Conservation (phyloP, 768 basidiomycete species). For the Clavulina sp. region DNA sequence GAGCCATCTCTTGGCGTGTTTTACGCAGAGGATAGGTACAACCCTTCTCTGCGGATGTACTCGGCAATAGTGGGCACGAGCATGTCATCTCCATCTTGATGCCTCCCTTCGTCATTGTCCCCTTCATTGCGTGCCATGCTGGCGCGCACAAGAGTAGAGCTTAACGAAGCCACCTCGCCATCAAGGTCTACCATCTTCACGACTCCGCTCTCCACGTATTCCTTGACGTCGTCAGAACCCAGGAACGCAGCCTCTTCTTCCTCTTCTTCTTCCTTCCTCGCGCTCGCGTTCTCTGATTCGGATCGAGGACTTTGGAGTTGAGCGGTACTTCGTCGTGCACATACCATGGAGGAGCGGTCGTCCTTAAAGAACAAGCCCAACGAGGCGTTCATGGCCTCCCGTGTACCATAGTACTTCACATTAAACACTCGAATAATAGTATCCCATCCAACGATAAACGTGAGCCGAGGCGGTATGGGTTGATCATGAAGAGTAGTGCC, state of each 20-base stretch:
- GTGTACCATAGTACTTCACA: slow-evolving; percentile 49
- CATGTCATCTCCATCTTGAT: no score
- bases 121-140: no score
- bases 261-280: slow-evolving; percentile 14
- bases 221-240: slow-evolving; percentile 22
- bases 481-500: not conserved
- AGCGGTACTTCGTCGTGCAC: slow-evolving; percentile 33
- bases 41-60: no score
- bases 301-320: not conserved
- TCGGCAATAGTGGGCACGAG: no score
- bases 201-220: slow-evolving; percentile 34
- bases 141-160: slow-evolving; percentile 61
- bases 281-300: slow-evolving; percentile 8
- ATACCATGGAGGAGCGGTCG: slow-evolving; percentile 46
- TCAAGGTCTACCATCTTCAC: slow-evolving; percentile 48
- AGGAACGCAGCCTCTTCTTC: slow-evolving; percentile 19
- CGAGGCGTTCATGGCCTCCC: slow-evolving; percentile 34
- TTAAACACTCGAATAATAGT: slow-evolving; percentile 69
- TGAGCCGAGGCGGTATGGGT: slow-evolving; percentile 27
- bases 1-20: no score
- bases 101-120: no score
- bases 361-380: slow-evolving; percentile 40
- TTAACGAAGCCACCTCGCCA: slow-evolving; percentile 35
- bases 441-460: slow-evolving; percentile 68
- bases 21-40: no score